Evolutionary conservation across 2,329 filamentous ascomycete species (phyloP).

Genomic region (Pezizomycotina sp.): DNA sequence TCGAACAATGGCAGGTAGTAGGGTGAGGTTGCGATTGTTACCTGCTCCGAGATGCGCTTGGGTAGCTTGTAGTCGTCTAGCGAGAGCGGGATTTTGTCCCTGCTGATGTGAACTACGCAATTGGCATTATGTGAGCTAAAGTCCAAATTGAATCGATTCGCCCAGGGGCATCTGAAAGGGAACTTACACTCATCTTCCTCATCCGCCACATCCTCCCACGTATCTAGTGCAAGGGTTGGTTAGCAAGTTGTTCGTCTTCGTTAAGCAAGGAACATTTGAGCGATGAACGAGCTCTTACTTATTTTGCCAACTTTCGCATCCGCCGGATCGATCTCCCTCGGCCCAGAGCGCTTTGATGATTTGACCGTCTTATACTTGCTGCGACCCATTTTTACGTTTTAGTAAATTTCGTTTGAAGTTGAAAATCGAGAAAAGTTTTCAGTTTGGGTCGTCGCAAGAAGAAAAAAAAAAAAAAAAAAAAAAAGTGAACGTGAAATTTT

Average conservation of each 20-base stretch:
- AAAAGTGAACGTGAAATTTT: too few species aligned
- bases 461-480: too few species aligned
- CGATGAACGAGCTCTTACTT: slow-evolving; percentile 23
- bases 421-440: not conserved
- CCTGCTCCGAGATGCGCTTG: too few species aligned
- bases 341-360: slow-evolving; percentile 51
- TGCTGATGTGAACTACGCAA: slow-evolving; percentile 50
- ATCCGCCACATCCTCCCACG: slow-evolving; percentile 62
- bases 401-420: not conserved
- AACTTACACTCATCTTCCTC: slow-evolving; percentile 63
- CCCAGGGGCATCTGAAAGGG: too few species aligned
- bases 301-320: slow-evolving; percentile 47
- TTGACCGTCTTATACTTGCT: slow-evolving; percentile 37
- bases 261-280: slow-evolving; percentile 3
- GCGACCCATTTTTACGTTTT: not conserved
- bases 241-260: slow-evolving; percentile 1
- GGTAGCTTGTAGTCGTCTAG: slow-evolving; percentile 60
- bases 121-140: not conserved
- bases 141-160: too few species aligned
- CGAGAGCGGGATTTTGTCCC: slow-evolving; percentile 71
- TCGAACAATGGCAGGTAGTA: slow-evolving; percentile 6
- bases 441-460: too few species aligned
- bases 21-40: slow-evolving; percentile 49
- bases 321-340: slow-evolving; percentile 39
- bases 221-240: slow-evolving; percentile 4